These are phyloP conservation scores for Pleurotus pulmonarius DNA, from an alignment of 768 basidiomycete species.

Conservation along the genomic window DNA sequence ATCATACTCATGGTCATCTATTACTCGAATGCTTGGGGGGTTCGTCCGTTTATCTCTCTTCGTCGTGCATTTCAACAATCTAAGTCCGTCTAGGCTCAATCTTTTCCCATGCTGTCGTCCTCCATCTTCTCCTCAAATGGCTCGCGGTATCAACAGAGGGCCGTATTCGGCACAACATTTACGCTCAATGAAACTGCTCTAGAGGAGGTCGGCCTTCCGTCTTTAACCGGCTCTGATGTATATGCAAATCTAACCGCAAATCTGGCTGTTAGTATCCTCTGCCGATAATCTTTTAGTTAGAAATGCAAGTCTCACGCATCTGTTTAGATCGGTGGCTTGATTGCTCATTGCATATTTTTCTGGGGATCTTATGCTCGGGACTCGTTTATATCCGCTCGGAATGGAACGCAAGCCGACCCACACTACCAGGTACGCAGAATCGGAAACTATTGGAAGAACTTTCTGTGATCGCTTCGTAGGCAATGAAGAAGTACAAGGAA, in stretches of 20 bases:
- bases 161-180: conserved; percentile 50
- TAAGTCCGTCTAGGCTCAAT: conserved; percentile 33
- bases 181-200: conserved; percentile 53
- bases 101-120: conserved; percentile 58
- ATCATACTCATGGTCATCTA: conserved; percentile 51
- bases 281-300: no score
- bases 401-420: conserved; percentile 47
- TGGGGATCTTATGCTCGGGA: conserved; percentile 49
- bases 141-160: conserved; percentile 47
- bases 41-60: conserved; percentile 18
- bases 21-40: conserved; percentile 62
- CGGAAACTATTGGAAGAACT: not conserved
- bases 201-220: conserved; percentile 43
- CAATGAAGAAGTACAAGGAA: conserved; percentile 59
- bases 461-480: conserved; percentile 18
- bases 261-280: conserved; percentile 32
- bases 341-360: conserved; percentile 54
- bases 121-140: conserved; percentile 55
- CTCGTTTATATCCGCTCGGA: conserved; percentile 45
- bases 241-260: conserved; percentile 47
- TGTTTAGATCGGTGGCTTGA: conserved; percentile 52
- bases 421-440: conserved; percentile 42
- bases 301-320: not conserved
- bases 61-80: not conserved
- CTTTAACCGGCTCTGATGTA: conserved; percentile 48